Base-by-base conservation (phyloP, 768 basidiomycete genomes). In the Multifurca ochricompacta region DNA sequence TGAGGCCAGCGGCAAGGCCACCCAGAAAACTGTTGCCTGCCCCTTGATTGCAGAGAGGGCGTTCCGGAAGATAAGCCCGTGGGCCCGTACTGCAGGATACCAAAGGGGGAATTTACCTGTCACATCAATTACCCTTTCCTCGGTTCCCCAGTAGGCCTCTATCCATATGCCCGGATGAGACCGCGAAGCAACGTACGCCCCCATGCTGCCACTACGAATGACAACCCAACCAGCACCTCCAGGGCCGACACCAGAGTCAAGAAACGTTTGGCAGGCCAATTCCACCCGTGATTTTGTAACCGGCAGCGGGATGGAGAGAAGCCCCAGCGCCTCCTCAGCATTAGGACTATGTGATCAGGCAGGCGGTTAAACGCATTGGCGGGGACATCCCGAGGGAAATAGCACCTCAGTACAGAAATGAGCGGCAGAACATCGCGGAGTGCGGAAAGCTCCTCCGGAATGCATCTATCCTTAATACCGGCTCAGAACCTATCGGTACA, bases 11-110 rank as follows among this genome's bases (percentile, higher is more conserved):
- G 10, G 81, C 81, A 13, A 93, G 74, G 6, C 91, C 91, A 13
- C 91, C 91, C 21, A 94, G 73, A 67, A 94, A 95, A 55, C 81
- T 77, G 67, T 95, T 95, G 14, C 92, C 92, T n/a, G 90, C 91
- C 40, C 92, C 89, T 90, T 48, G 13, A 51, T 43, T 19, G 37
- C 43, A n/a, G 18, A 43, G 53, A 31, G 27, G 59, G 48, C 28
- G 25, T 11, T n/a, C 13, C 43, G 44, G 27, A 4, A 40, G 34
- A 43, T 36, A 44, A 49, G 60, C 52, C 51, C 54, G 39, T 31
- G 35, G 36, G 49, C n/a, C 13, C 30, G 34, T 16, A 43, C 19
- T 35, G 50, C 52, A 36, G 47, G 31, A 27, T 46, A 25, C 39
- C 60, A 56, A 48, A 23, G 40, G 9, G 44, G 48, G 14, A 49